Percentiles rank a stretch among this genome's conserved stretches.
These are phyloP conservation scores for Myrmaecium sp. DNA, from an alignment of 2,329 filamentous ascomycete species.

Conservation along the genomic window DNA sequence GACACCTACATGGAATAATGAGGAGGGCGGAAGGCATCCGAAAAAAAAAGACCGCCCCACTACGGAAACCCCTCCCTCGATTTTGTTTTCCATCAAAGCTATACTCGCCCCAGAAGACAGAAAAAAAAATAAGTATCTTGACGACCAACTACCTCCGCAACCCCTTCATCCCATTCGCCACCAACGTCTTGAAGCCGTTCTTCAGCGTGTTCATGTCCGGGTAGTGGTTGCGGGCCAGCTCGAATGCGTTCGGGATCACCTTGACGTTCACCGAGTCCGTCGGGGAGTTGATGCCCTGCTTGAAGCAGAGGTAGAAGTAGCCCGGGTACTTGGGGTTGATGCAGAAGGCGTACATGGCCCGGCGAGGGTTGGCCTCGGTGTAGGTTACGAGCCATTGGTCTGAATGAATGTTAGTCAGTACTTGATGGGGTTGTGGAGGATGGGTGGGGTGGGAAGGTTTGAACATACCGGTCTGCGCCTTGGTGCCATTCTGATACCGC, in stretches of 20 bases:
- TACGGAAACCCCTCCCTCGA: too few species aligned
- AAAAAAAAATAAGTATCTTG: too few species aligned
- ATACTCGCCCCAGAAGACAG: too few species aligned
- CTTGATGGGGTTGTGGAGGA: conserved; percentile 6
- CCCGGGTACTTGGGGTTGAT: conserved; percentile 81
- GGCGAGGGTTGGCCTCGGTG: conserved; percentile 86
- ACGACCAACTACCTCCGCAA: too few species aligned
- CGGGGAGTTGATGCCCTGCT: conserved; percentile 59
- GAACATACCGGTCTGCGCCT: conserved; percentile 65
- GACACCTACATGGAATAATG: too few species aligned
- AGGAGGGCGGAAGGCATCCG: too few species aligned
- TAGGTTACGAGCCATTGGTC: conserved; percentile 94
- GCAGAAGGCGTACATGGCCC: conserved; percentile 90
- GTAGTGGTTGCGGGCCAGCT: conserved; percentile 75
- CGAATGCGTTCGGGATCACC: conserved; percentile 82
- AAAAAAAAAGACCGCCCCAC: too few species aligned
- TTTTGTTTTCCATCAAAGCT: too few species aligned
- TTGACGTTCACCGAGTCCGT: conserved; percentile 74
- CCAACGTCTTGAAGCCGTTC: conserved; percentile 90
- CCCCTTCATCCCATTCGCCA: conserved; percentile 44
- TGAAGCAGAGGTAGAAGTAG: conserved; percentile 94
- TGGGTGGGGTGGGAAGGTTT: background rate
- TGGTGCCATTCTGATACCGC: conserved; percentile 74
- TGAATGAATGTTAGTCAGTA: conserved; percentile 21
- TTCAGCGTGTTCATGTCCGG: conserved; percentile 89